These are phyloP conservation scores for Incumbomyces lentus DNA, from an alignment of 2,329 filamentous ascomycete genomes.

Conservation along the genomic window DNA sequence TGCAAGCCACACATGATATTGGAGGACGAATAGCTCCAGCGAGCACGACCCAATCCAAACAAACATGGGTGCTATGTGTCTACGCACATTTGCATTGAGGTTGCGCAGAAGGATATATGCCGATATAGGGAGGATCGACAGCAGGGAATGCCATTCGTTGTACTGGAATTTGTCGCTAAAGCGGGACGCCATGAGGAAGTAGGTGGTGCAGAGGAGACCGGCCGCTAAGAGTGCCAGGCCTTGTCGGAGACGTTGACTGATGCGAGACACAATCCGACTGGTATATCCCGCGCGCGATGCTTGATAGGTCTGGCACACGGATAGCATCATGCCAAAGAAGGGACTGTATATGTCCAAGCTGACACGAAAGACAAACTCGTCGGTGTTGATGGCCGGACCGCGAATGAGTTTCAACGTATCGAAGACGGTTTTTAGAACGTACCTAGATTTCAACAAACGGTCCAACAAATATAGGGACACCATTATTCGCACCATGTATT, in stretches of 20 bases:
- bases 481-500: conserved; percentile 40
- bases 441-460: conserved; percentile 22
- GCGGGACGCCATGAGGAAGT: conserved; percentile 26
- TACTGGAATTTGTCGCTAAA: conserved; percentile 35
- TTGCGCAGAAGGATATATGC: conserved; percentile 46
- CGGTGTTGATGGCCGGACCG: background rate
- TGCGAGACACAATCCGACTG: no score
- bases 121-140: conserved; percentile 46
- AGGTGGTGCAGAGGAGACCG: conserved; percentile 23
- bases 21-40: conserved; percentile 50
- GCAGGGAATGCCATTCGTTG: conserved; percentile 42
- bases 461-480: conserved; percentile 33
- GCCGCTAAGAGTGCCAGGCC: background rate
- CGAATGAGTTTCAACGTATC: conserved; percentile 22
- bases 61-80: conserved; percentile 37
- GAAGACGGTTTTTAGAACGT: conserved; percentile 35
- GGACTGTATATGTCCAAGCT: conserved; percentile 45
- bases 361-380: conserved; percentile 42
- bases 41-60: conserved; percentile 47
- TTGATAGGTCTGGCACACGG: conserved; percentile 22
- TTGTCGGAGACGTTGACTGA: no score
- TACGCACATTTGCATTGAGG: conserved; percentile 31
- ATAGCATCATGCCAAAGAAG: conserved; percentile 46
- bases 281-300: no score
- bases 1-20: conserved; percentile 53